Base-by-base conservation (phyloP, 2,329 filamentous ascomycete genomes). In the Neoscytalidium dimidiatum region DNA sequence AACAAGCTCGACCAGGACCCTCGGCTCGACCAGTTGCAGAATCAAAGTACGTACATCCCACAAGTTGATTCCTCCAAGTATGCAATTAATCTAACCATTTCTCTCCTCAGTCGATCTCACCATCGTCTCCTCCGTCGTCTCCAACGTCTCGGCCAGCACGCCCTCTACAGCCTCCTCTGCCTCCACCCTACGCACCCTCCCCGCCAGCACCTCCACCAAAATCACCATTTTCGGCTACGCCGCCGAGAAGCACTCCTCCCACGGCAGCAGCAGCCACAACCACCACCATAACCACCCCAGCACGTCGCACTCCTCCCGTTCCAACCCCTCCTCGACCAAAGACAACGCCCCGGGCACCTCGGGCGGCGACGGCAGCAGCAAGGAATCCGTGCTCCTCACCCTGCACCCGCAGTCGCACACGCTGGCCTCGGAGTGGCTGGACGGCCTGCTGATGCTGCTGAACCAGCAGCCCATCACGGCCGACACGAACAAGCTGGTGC, bases 381-480 rank as follows among this genome's bases (percentile, higher is more conserved):
- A 86, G 69, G 95, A 98, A 76, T 82, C 87, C 58, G 84, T 91
- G 0, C 85, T 98, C 23, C 83, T 99, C 62, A 92, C 90, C n/a
- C 84, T 99, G 61, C 89, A 92, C 76, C 94, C 94, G 5, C 82
- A 88, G 66, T 91, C 88, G 66, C 90, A 95, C 74, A 92, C 88
- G 68, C 81, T 95, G 53, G 95, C 95, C 9, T 96, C 93, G 0
- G 95, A 99, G 79, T 99, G 95, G 95, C 84, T 99, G 4, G 95
- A 99, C 75, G 95, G 95, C 0, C 81, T 99, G 68, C 84, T 98
- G 64, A 96, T 99, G 93, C 83, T 99, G 63, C 84, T 99, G 26
- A 93, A 96, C 74, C 95, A 99, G 78, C 88, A 94, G 66, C 95
- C 95, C 21, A 97, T 99, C 74, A 99, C 95, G n/a, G 88, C 93